Base-by-base conservation (phyloP, 1,139 yeast genomes). In the Yamadazyma aaseri region DNA sequence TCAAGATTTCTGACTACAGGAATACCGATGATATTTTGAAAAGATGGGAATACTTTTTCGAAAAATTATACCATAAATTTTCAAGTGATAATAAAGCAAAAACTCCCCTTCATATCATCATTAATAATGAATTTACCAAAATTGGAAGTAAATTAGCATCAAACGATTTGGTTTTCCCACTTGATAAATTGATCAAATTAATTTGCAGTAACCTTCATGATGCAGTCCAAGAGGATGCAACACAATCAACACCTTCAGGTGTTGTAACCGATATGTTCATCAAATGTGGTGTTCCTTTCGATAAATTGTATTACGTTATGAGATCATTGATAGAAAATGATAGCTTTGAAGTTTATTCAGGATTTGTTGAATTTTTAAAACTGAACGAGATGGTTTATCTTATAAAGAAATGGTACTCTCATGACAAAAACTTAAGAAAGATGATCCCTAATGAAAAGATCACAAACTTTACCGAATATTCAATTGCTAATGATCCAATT, bases 1-100 rank as follows among this genome's bases (percentile, higher is more conserved):
- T 86, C 66, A 85, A 85, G 51, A 75, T 84, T 6, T 81, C 97
- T 1, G 97, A 92, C 53, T 79, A 81, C 51, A 76, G 85, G 55
- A 81, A 82, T 49, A 68, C 77, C 9, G 90, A 82, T 48, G 90
- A 82, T 50, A 79, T 84, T 27, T 59, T 80, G 44, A 74, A 78
- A 42, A 76, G 86, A 56, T 84, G 92, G 89, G 78, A 75, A 43
- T 73, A 79, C 37, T 65, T 79, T 31, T 74, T 84, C 49, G 79
- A 73, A 40, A 65, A 61, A 29, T 48, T 66, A n/a, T 63, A 48
- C 41, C 63, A 66, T 41, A 66, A 63, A 14, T 65, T 55, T 43
- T 38, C 55, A 31, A 36, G 47, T n/a, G 49, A 51, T 6, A 48
- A 58, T 50, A 56, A 46, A 59, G 51, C 39, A 48, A 50, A 51